Conservation (phyloP, 192 early-diverging fungal species). For the Backusella psychrophila region DNA sequence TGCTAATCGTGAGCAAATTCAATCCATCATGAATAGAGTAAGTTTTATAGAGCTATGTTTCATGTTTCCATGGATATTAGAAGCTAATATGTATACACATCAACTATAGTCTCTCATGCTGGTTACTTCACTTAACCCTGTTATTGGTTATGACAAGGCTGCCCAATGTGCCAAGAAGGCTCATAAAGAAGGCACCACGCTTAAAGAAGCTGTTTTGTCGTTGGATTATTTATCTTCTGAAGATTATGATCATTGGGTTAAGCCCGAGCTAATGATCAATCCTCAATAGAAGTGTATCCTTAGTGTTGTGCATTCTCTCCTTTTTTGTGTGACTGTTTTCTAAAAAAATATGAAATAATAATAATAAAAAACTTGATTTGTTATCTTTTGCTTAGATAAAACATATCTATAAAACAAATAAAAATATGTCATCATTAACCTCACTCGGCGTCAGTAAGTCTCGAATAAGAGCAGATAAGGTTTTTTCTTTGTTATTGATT, state of each 20-base stretch:
- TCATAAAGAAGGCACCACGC: slow-evolving; percentile 83
- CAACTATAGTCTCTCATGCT: slow-evolving; percentile 73
- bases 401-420: background rate
- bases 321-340: background rate
- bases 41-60: slow-evolving; percentile 13
- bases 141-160: slow-evolving; percentile 88
- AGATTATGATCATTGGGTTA: slow-evolving; percentile 94
- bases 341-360: background rate
- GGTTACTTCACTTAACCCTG: slow-evolving; percentile 95
- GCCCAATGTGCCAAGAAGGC: slow-evolving; percentile 96
- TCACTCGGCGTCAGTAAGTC: slow-evolving; percentile 10
- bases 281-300: background rate
- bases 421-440: slow-evolving; percentile 8
- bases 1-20: slow-evolving; percentile 86
- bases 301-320: background rate
- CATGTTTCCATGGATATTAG: background rate
- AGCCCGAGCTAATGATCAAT: slow-evolving; percentile 84
- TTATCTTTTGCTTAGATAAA: background rate
- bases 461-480: background rate
- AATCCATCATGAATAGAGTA: slow-evolving; percentile 72
- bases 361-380: background rate
- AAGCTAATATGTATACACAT: background rate
- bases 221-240: slow-evolving; percentile 83
- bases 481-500: background rate
- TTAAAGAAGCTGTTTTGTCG: slow-evolving; percentile 84